Conservation (phyloP, 2,329 filamentous ascomycete species). For the Triangularia setosa region DNA sequence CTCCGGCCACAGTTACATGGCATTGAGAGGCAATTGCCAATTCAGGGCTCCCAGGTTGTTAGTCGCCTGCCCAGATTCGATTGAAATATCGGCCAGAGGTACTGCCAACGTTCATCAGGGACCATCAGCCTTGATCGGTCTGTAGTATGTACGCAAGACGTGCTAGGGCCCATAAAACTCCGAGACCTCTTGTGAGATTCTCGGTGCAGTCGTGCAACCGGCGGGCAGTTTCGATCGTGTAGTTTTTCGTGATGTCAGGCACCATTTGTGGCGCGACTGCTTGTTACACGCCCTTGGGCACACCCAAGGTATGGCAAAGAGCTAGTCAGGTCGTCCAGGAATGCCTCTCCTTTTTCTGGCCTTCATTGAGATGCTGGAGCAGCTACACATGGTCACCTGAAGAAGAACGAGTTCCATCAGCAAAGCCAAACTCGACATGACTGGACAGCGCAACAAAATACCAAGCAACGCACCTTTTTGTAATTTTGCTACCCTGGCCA, state of each 20-base stretch:
- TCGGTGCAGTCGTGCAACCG: not conserved
- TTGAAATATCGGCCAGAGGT: not conserved
- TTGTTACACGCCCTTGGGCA: not conserved
- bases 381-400: constrained; percentile 2
- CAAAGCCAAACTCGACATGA: not conserved
- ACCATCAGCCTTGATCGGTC: not conserved
- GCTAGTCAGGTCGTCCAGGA: not conserved
- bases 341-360: not conserved
- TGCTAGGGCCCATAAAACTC: not conserved
- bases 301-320: not conserved
- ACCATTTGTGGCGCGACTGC: constrained; percentile 7
- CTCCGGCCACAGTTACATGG: not conserved
- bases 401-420: not conserved
- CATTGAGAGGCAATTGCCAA: not conserved
- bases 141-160: not conserved
- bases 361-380: not conserved
- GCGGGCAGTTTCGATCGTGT: constrained; percentile 1
- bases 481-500: not conserved
- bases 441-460: not conserved
- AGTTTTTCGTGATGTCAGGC: constrained; percentile 5
- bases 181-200: not conserved
- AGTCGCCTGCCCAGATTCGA: not conserved
- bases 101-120: not conserved
- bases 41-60: not conserved
- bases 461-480: no score